These are phyloP conservation scores for Hemisphaericaspora nanyangensis DNA, from an alignment of 805 yeast species.

Conservation along the genomic window DNA sequence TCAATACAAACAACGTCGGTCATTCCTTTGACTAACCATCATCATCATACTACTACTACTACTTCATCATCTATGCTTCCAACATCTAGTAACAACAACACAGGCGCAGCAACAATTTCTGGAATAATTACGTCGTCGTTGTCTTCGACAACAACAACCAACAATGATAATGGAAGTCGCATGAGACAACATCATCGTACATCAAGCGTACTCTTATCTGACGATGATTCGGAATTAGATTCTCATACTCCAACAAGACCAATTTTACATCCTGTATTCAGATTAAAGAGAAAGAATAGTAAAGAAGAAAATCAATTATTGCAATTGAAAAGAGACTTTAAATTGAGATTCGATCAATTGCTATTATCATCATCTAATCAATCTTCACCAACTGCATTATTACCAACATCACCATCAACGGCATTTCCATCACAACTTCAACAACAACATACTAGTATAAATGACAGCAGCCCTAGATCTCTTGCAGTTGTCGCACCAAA, in stretches of 20 bases:
- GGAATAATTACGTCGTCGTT: neutral
- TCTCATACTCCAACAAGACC: constrained; percentile 11
- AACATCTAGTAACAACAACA: neutral
- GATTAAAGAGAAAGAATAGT: constrained; percentile 7
- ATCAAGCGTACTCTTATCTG: constrained; percentile 25
- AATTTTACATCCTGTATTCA: constrained; percentile 13
- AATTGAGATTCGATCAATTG: constrained; percentile 17
- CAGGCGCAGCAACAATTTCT: neutral
- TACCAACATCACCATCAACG: constrained; percentile 5
- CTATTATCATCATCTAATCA: neutral
- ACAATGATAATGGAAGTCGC: neutral
- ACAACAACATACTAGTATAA: neutral
- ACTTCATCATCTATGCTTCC: neutral
- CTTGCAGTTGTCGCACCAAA: neutral
- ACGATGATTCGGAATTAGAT: constrained; percentile 36
- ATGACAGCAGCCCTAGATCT: neutral
- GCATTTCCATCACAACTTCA: neutral
- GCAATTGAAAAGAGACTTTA: constrained; percentile 20
- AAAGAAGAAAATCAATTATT: constrained; percentile 7
- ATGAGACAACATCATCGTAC: neutral
- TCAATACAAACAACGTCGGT: neutral
- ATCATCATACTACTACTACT: constrained; percentile 1
- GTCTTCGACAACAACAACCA: neutral
- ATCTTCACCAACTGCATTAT: constrained; percentile 1
- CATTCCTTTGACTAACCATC: neutral